These are phyloP conservation scores for Fusarium scirpi DNA, from an alignment of 2,329 filamentous ascomycete species.

Conservation along the genomic window DNA sequence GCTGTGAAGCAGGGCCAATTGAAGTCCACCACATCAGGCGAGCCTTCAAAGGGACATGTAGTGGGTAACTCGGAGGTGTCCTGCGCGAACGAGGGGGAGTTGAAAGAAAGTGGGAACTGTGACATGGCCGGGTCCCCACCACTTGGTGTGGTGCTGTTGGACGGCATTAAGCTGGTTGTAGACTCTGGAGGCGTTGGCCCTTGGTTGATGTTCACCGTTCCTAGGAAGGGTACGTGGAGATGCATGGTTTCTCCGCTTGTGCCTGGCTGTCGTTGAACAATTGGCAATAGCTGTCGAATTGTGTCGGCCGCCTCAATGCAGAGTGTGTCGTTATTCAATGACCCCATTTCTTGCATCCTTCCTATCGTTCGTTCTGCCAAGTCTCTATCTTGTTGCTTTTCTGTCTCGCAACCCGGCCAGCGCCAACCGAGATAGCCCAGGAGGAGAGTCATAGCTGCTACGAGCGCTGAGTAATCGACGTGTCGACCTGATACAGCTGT, in stretches of 20 bases:
- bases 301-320: conserved; percentile 58
- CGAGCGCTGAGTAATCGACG: conserved; percentile 64
- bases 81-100: conserved; percentile 17
- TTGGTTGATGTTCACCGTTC: conserved; percentile 58
- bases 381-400: conserved; percentile 49
- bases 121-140: conserved; percentile 5
- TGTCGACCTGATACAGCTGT: conserved; percentile 53
- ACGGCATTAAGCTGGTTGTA: conserved; percentile 22
- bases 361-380: conserved; percentile 54
- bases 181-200: conserved; percentile 32
- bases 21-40: conserved; percentile 25
- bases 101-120: conserved; percentile 22
- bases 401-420: conserved; percentile 44
- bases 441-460: conserved; percentile 64
- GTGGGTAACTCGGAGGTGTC: conserved; percentile 14
- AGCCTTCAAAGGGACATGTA: conserved; percentile 10
- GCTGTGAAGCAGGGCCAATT: conserved; percentile 47
- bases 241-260: conserved; percentile 46
- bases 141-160: conserved; percentile 27
- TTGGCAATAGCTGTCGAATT: conserved; percentile 57
- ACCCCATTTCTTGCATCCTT: conserved; percentile 55
- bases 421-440: conserved; percentile 61
- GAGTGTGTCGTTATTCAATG: conserved; percentile 56
- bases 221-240: conserved; percentile 61
- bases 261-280: conserved; percentile 51